A percentile compares a stretch with the other conserved stretches of the same genome.
phyloP scores from a whole-genome alignment of 2,329 filamentous ascomycete species.

The Penicillium concentricum region DNA sequence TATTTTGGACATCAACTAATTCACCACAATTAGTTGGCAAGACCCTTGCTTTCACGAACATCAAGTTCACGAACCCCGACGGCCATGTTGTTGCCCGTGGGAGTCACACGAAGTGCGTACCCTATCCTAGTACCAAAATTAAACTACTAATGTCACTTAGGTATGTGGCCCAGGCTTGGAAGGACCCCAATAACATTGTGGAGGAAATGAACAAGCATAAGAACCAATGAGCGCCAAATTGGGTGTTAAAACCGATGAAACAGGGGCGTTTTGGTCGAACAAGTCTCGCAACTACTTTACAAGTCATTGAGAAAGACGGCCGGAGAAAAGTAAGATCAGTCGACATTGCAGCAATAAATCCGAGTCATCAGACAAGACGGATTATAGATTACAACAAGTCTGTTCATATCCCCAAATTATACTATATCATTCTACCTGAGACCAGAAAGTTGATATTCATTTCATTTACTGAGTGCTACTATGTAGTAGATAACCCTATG shows the following conservation, averaged over 20 bases:
- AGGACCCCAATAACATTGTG: slow-evolving; percentile 61
- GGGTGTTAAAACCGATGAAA: background rate
- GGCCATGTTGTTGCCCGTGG: slow-evolving; percentile 63
- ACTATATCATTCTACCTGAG: background rate
- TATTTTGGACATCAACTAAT: background rate
- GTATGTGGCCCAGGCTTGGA: slow-evolving; percentile 61
- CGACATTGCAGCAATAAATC: background rate
- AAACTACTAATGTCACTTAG: slow-evolving; percentile 28
- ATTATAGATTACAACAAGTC: background rate
- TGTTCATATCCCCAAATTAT: background rate
- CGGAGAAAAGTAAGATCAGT: background rate
- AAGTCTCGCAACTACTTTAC: background rate
- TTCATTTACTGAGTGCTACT: background rate
- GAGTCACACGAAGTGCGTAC: slow-evolving; percentile 63
- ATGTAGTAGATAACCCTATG: background rate
- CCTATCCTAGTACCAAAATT: background rate
- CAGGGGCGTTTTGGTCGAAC: background rate
- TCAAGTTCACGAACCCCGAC: slow-evolving; percentile 60
- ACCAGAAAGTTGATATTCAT: background rate
- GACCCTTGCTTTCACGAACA: slow-evolving; percentile 62
- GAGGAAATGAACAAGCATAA: slow-evolving; percentile 51
- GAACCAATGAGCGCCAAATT: background rate
- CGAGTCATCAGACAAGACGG: background rate
- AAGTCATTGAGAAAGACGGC: background rate
- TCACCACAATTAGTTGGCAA: slow-evolving; percentile 55